Conservation (phyloP, 768 basidiomycete species). For the Kwoniella europaea region DNA sequence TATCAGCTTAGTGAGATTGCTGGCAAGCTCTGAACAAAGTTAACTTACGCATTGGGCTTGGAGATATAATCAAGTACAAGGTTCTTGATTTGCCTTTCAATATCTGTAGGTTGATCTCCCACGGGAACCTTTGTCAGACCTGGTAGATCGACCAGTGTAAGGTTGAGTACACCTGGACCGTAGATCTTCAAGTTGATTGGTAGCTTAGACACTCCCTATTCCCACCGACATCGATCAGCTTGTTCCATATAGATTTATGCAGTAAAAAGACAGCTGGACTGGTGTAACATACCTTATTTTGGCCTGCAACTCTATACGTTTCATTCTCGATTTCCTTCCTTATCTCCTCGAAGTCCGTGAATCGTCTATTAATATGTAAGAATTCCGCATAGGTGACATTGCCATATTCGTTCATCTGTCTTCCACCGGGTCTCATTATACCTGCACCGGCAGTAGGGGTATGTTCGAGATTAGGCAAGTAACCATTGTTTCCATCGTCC, state of each 20-base stretch:
- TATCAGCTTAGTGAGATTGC: background rate
- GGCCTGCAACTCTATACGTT: constrained; percentile 94
- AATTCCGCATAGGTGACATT: constrained; percentile 92
- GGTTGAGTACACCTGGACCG: constrained; percentile 90
- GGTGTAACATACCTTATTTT: constrained; percentile 72
- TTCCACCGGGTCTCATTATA: constrained; percentile 46
- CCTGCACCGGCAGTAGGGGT: constrained; percentile 42
- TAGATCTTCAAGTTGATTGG: constrained; percentile 95
- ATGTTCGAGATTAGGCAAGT: constrained; percentile 36
- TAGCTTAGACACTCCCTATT: constrained; percentile 82
- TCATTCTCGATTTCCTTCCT: constrained; percentile 97
- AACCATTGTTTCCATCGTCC: constrained; percentile 35
- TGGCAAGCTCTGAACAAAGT: background rate
- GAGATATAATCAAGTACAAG: constrained; percentile 95
- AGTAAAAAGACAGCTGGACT: background rate
- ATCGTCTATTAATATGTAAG: constrained; percentile 91
- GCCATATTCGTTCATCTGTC: constrained; percentile 33
- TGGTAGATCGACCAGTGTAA: constrained; percentile 95
- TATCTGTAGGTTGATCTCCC: constrained; percentile 94
- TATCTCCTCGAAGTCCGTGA: constrained; percentile 94
- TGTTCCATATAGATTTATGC: background rate
- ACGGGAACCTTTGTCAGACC: constrained; percentile 80
- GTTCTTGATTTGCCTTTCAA: constrained; percentile 92
- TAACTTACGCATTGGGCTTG: constrained; percentile 85
- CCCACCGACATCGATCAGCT: constrained; percentile 11